Percentiles rank a stretch among this genome's conserved stretches.
Evolutionary conservation across 441 rosid species (phyloP).

Genomic region (Gossypium aridum): DNA sequence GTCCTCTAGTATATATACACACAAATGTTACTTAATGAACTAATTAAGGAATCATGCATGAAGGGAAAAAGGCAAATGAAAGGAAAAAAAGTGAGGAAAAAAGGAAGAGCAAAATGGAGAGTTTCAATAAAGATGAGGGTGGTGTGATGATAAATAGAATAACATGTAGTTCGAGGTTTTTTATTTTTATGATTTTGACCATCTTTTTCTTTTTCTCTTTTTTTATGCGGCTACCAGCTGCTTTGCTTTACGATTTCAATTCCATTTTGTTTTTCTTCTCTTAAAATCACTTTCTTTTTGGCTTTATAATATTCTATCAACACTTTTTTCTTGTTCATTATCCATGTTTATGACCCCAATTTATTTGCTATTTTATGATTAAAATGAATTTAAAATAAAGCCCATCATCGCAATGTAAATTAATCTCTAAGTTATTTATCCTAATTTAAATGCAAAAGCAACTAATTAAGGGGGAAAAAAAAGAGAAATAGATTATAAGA

Average conservation of each 20-base stretch:
- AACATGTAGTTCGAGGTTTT: slow-evolving; percentile 64
- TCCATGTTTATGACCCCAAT: too few species aligned
- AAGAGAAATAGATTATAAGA: neutral
- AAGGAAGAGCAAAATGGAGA: slow-evolving; percentile 47
- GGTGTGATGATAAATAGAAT: slow-evolving; percentile 23
- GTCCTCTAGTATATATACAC: too few species aligned
- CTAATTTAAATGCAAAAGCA: neutral
- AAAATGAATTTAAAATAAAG: too few species aligned
- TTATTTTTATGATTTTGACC: slow-evolving; percentile 54
- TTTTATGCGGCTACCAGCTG: slow-evolving; percentile 43
- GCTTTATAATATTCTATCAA: neutral
- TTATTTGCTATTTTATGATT: too few species aligned
- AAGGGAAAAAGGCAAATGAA: slow-evolving; percentile 10
- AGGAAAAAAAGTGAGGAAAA: slow-evolving; percentile 20
- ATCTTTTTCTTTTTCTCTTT: slow-evolving; percentile 52
- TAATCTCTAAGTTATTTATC: too few species aligned
- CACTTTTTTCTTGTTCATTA: neutral
- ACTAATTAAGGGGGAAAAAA: too few species aligned
- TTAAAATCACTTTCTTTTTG: neutral
- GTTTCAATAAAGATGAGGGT: slow-evolving; percentile 72
- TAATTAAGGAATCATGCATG: neutral
- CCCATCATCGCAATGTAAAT: too few species aligned
- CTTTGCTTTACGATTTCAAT: neutral
- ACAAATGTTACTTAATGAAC: neutral
- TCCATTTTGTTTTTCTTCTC: slow-evolving; percentile 23